Evolutionary conservation across 108 stramenopile species (phyloP), one percentile per base, ranked within the genome.

Genomic region (Epipyxis sp.): DNA sequence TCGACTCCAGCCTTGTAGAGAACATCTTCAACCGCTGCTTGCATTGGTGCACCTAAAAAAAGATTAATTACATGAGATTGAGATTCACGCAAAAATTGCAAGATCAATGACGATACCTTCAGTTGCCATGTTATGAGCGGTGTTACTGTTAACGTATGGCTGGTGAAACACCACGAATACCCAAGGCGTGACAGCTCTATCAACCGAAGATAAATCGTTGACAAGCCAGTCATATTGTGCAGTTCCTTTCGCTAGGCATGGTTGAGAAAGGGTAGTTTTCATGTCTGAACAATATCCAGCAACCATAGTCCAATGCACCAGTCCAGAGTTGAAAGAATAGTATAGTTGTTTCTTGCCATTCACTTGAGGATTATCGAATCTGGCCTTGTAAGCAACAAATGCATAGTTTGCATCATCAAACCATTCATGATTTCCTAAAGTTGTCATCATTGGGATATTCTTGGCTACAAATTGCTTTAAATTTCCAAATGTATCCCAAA

Each of bases 1-100:
- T 97, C 94, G 42, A 95, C 96, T 42, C 82, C 71, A 80, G 94
- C 78, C 62, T 90, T 76, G 42, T 90, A 77, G 78, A 95, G 85
- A 44, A 95, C 69, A 0, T 91, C 92, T 85, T 97, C 94, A 62
- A 95, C 77, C 65, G 89, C 84, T 40, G 85, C 76, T 3, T 84
- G 81, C 59, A 91, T 89, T n/a, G n/a, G n/a, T n/a, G n/a, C n/a
- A n/a, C n/a, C n/a, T n/a, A n/a, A n/a, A n/a, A n/a, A n/a, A n/a
- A n/a, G n/a, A n/a, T n/a, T n/a, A n/a, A n/a, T n/a, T n/a, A n/a
- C n/a, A n/a, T n/a, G n/a, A n/a, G n/a, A n/a, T n/a, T n/a, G n/a
- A n/a, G n/a, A n/a, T n/a, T n/a, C n/a, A n/a, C n/a, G n/a, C n/a
- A n/a, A n/a, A n/a, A n/a, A n/a, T n/a, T n/a, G n/a, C n/a, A n/a